Percentiles rank a stretch among this genome's conserved stretches.
Conservation (phyloP, 805 yeast species). For the Diddensiella transvaalensis region DNA sequence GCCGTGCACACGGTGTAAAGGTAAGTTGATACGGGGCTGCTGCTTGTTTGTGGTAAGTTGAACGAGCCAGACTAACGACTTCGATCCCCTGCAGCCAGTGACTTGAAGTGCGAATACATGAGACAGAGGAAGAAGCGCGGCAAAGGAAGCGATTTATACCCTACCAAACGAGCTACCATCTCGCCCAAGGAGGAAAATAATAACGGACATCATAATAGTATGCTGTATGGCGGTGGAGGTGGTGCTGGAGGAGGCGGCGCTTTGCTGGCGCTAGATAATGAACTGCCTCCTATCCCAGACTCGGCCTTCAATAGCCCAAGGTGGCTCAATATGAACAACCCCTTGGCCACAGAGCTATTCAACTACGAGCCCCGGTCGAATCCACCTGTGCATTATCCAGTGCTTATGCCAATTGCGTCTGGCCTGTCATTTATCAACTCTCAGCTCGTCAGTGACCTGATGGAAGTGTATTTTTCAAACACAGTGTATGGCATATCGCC, state of each 20-base stretch:
- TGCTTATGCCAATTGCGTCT: conserved; percentile 18
- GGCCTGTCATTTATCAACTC: conserved; percentile 20
- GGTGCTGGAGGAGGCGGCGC: neutral
- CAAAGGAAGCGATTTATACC: conserved; percentile 14
- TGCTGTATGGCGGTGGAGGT: neutral
- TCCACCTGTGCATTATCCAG: conserved; percentile 17
- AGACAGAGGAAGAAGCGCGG: conserved; percentile 12
- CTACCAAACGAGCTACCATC: conserved; percentile 1
- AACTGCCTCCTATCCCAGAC: conserved; percentile 2
- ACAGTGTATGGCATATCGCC: conserved; percentile 30
- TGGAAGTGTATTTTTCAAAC: conserved; percentile 29
- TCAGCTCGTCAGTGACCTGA: conserved; percentile 25
- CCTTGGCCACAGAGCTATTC: conserved; percentile 13
- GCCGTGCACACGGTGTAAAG: conserved; percentile 43
- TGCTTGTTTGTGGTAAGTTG: neutral
- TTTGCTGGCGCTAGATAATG: conserved; percentile 5
- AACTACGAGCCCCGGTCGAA: conserved; percentile 1
- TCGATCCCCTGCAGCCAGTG: neutral
- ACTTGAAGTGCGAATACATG: conserved; percentile 9
- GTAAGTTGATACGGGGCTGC: no score
- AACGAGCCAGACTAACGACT: neutral
- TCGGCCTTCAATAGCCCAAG: conserved; percentile 12
- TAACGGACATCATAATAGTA: neutral
- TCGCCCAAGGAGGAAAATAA: conserved; percentile 1
- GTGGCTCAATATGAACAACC: conserved; percentile 15